Conservation (phyloP, 169 alveolate genomes). For the Neospora caninum region DNA sequence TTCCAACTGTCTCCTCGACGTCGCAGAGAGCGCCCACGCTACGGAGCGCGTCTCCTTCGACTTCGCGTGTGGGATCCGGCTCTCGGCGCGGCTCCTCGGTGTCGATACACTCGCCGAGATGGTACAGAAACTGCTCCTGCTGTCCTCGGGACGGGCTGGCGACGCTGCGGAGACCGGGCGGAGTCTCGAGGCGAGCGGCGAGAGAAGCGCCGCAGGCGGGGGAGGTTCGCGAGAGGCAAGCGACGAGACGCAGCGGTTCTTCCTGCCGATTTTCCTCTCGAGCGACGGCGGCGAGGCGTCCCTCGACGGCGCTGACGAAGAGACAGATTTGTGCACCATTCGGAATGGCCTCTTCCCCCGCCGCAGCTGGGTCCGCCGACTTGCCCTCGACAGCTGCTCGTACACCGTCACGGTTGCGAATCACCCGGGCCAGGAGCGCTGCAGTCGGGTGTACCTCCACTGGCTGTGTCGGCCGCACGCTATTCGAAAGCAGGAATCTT, state of each 20-base stretch:
- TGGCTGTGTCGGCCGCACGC: background rate
- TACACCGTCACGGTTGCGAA: background rate
- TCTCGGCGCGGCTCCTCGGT: background rate
- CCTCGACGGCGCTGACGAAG: background rate
- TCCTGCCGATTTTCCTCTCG: background rate
- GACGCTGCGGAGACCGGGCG: too few species aligned
- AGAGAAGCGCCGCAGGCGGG: background rate
- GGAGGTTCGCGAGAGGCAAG: background rate
- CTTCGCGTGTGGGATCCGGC: background rate
- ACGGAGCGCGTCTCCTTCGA: background rate
- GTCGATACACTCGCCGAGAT: background rate
- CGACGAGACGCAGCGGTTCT: background rate
- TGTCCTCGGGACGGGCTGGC: background rate
- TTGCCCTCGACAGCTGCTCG: background rate
- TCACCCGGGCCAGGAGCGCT: slow-evolving; percentile 5
- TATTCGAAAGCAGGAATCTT: background rate
- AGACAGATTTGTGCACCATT: background rate
- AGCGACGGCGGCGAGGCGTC: background rate
- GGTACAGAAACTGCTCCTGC: background rate
- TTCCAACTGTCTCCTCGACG: background rate
- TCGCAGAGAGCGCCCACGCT: background rate
- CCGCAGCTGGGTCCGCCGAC: background rate
- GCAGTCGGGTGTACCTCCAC: background rate
- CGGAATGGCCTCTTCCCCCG: background rate
- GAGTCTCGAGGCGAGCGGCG: too few species aligned